Evolutionary conservation across 192 early-diverging fungal species (phyloP), one percentile per base, ranked within the genome.

Genomic region (Coemansia sp.): DNA sequence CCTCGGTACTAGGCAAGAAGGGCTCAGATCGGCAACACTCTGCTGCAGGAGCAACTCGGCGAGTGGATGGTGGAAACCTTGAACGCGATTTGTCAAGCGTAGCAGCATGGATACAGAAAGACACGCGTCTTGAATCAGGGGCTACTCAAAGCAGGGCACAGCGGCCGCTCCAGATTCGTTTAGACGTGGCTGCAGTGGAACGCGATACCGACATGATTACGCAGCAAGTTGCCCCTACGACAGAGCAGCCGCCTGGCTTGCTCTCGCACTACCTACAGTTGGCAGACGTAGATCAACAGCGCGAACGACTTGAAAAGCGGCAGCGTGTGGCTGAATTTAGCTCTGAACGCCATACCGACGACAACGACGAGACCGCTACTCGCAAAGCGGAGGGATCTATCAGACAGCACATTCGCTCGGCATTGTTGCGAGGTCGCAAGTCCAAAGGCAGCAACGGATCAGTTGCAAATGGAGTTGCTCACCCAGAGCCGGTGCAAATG

Each of bases 181-280:
- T 74, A n/a, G 69, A 72, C 16, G 52, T 70, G 11, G 68, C 57
- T 6, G 65, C 65, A 2, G 68, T 74, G 4, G 70, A 68, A 14
- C 75, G 67, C 30, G 40, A 47, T 16, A 60, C 35, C 39, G 64
- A 68, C 8, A 43, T 40, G 16, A 14, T 21, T 19, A 14, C 35
- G 9, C 16, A 10, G 26, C 69, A 32, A 47, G 53, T 13, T 26
- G 35, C 16, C 30, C 64, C 46, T 10, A 58, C 30, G 17, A 47
- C 23, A 21, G 32, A 17, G n/a, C 46, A 67, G 13, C 37, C 38
- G 14, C 44, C 57, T 33, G 64, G 75, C 37, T 33, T 69, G 32
- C 61, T 68, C 33, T 64, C 70, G 42, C 70, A 62, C 16, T 71
- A 68, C 39, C 60, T 77, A 44, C 75, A 73, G 58, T 50, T 72